These are phyloP conservation scores for Cichorium intybus DNA, from an alignment of 140 eudicot genomes.

Conservation along the genomic window DNA sequence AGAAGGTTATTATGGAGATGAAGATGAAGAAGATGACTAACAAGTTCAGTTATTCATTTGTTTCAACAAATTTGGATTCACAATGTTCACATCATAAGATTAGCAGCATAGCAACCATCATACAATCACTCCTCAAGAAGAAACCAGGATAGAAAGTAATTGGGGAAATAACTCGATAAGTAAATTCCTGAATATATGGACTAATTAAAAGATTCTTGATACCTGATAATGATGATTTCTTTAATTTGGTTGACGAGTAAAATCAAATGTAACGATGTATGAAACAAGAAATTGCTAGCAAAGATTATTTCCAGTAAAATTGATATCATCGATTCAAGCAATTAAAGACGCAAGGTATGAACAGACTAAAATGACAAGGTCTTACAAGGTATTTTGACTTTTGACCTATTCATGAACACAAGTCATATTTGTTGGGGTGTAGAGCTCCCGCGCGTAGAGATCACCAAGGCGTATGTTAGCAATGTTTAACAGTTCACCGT, in stretches of 20 bases:
- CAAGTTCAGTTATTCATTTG: background rate
- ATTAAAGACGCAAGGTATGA: conserved; percentile 5
- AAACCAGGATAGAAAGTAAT: background rate
- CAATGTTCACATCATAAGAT: background rate
- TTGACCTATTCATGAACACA: conserved; percentile 20
- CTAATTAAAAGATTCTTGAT: background rate
- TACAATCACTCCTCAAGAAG: background rate
- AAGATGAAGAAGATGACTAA: background rate
- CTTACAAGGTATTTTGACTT: conserved; percentile 1
- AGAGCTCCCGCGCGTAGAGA: conserved; percentile 24
- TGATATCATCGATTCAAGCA: background rate
- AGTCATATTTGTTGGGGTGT: conserved; percentile 13
- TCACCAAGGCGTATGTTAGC: conserved; percentile 24
- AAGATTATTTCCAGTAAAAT: background rate
- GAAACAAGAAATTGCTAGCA: background rate
- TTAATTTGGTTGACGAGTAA: background rate
- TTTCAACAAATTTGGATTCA: background rate
- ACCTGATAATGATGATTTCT: background rate
- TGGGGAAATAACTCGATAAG: background rate
- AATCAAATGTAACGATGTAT: background rate
- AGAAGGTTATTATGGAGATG: background rate
- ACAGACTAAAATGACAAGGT: background rate
- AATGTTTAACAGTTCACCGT: conserved; percentile 17
- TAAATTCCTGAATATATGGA: background rate
- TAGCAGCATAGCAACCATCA: background rate